Evolutionary conservation across 2,329 filamentous ascomycete species (phyloP).

Genomic region (Colletotrichum karsti): DNA sequence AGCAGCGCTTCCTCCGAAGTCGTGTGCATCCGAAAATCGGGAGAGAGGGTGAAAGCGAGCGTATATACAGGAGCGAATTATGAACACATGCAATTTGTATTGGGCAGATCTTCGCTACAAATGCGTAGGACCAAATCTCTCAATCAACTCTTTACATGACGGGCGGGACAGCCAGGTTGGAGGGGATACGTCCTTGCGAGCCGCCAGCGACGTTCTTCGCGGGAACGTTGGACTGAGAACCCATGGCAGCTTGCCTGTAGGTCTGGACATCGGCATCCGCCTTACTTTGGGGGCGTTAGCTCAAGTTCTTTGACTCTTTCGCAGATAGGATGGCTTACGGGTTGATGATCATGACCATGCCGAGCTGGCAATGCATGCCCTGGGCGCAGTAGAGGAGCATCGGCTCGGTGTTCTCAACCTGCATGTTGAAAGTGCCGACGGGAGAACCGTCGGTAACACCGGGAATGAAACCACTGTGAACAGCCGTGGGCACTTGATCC

Average conservation of each 20-base stretch:
- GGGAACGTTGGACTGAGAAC: constrained; percentile 11
- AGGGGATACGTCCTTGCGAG: constrained; percentile 1
- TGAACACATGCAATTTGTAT: neutral
- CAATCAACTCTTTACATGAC: neutral
- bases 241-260: constrained; percentile 6
- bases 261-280: constrained; percentile 16
- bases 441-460: constrained; percentile 42
- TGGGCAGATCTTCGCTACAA: neutral
- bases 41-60: neutral
- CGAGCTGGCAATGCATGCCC: constrained; percentile 55
- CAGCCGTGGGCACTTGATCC: constrained; percentile 36
- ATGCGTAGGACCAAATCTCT: neutral
- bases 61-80: neutral
- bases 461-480: constrained; percentile 52
- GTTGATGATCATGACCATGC: constrained; percentile 62
- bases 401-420: constrained; percentile 51
- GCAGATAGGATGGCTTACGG: constrained; percentile 38
- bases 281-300: constrained; percentile 4
- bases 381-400: constrained; percentile 61
- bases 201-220: constrained; percentile 23
- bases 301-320: too few species aligned
- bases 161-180: constrained; percentile 6
- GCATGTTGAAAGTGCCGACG: constrained; percentile 56
- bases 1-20: neutral
- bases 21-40: neutral